Evolutionary conservation across 164 flowering plant genomes (phyloP), one percentile per base, ranked within the genome.

Genomic region (Dillenia turbinata): DNA sequence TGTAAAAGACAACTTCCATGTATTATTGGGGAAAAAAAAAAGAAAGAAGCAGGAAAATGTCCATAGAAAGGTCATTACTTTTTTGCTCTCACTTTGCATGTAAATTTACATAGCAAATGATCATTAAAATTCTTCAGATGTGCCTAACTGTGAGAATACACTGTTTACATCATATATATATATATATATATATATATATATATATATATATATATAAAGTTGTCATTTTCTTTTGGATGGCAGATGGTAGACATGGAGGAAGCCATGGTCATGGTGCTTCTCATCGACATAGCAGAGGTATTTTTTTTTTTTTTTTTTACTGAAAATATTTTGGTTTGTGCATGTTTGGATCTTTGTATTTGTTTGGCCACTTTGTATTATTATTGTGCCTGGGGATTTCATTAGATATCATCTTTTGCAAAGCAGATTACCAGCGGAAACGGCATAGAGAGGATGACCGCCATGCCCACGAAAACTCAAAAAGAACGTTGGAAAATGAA

Each of bases 191-290:
- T n/a, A n/a, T n/a, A n/a, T n/a, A n/a, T n/a, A n/a, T n/a, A n/a
- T n/a, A n/a, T n/a, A n/a, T n/a, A n/a, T n/a, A n/a, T n/a, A n/a
- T n/a, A n/a, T n/a, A n/a, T 19, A 19, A 19, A 19, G 22, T 26
- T 0, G 5, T 26, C 40, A 26, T 26, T 26, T 26, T 26, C 40
- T 26, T 26, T 26, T 26, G 40, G 40, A 1, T 26, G 40, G 40
- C 76, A 94, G 99, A 86, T 83, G 91, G 88, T 59, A 82, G 92
- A 69, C 94, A 79, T 49, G 91, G 87, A 55, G 90, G 96, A 74
- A 68, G 81, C 55, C 82, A 87, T 43, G 82, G 84, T 26, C 85
- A 79, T 72, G 96, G 92, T 52, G 84, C 84, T 46, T 81, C 88
- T 58, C 59, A 83, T 59, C 78, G 95, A 47, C 83, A 87, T 50